Evolutionary conservation across 257 asterid genomes (phyloP), one percentile per base, ranked within the genome.

Genomic region (Capsicum chinense): DNA sequence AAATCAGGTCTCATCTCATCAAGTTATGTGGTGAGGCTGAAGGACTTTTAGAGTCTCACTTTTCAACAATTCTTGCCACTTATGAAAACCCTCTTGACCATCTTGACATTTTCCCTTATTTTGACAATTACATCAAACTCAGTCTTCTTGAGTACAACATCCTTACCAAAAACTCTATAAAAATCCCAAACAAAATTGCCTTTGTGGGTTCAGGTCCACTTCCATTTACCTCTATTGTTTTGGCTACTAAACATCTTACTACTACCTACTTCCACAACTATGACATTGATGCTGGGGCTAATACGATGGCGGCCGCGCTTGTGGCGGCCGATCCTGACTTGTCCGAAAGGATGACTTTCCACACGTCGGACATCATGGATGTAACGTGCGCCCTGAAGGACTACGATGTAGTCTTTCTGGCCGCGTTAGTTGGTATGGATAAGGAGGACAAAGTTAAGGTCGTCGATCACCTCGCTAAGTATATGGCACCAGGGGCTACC

Each of bases 351-450:
- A 93, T 94, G 98, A 10, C 79, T 12, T 95, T 95, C 82, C 84
- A 83, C 86, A 94, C 98, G 0, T 66, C 14, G 1, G 93, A 95
- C 86, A 88, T 93, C 81, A 85, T 95, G 95, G 64, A 91, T 62
- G 93, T 93, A 6, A 71, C 97, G 0, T 83, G 58, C 19, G 89
- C 62, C 0, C 54, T 95, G 26, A 73, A 63, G 58, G 90, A 89
- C 37, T 95, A 91, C 76, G 99, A 94, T 26, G 98, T 95, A 0
- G 97, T 95, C 3, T 94, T 94, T 89, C 81, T 95, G 89, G 99
- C 99, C 0, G 99, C 99, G 1, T 88, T 95, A 0, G 99, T 95
- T 59, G 99, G 99, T 15, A 90, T 93, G 97, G 95, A 92, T n/a
- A 85, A 89, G 54, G 95, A 91, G 73, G 93, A 91, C 8, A 95